Evolutionary conservation across 2,329 filamentous ascomycete genomes (phyloP), one percentile per base, ranked within the genome.

Genomic region (Clonostachys rosea): DNA sequence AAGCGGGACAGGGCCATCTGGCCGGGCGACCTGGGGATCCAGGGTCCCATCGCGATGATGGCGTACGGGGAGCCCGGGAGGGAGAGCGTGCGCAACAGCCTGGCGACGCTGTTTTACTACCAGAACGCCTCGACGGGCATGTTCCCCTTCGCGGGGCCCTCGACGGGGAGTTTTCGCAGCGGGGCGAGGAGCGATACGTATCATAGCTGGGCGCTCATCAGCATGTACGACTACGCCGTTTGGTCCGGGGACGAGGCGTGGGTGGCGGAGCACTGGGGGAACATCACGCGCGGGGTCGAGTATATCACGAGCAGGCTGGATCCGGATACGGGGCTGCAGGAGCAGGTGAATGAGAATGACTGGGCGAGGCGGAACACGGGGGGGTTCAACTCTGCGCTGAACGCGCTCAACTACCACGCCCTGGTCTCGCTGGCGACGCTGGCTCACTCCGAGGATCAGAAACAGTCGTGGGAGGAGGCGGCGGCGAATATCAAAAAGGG

Each of bases 1-100:
- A 81, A 81, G 57, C 67, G 76, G 34, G 77, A 80, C 54, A 66
- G 75, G 6, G 63, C 78, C 4, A 74, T 81, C 3, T 82, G 78
- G 76, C 74, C 79, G 3, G 78, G 78, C 4, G 79, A 82, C 53
- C 75, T 81, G 68, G 71, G 73, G 4, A 76, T 80, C 42, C 71
- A 75, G 1, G 44, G 44, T 5, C 39, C 44, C 20, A 30, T 46
- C 9, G 44, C 44, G 4, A 46, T 46, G 44, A 40, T 40, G 37
- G 44, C 44, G n/a, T 46, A 40, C 14, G 44, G 44, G 17, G 17
- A 7, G 6, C 41, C 30, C 6, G 44, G 44, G 8, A 40, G 44
- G 4, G 63, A 74, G 37, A 68, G 68, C 39, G 63, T 78, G 16
- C 65, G 67, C 42, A 75, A 75, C 43, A 72, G 71, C 0, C 54